Conservation (phyloP, 2,329 filamentous ascomycete species). For the Cordyceps cateniannulata region DNA sequence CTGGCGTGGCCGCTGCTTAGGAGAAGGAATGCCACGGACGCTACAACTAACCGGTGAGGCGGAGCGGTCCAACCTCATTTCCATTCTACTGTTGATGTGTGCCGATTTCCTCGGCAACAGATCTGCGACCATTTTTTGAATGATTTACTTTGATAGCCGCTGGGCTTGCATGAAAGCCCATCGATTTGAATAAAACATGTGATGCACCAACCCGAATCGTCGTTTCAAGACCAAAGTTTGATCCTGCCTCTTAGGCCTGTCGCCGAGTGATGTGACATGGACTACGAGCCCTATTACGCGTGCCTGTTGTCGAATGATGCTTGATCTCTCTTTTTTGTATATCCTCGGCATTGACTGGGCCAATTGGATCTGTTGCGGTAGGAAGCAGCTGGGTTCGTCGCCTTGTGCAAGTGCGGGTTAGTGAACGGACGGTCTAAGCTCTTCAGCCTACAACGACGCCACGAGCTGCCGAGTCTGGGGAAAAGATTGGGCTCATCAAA, state of each 20-base stretch:
- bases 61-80: background rate
- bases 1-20: conserved; percentile 21
- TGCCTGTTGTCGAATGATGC: background rate
- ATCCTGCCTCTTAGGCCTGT: background rate
- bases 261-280: background rate
- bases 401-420: background rate
- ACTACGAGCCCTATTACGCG: background rate
- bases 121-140: background rate
- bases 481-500: conserved; percentile 1
- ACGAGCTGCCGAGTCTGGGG: background rate
- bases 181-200: background rate
- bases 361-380: conserved; percentile 1
- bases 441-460: background rate
- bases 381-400: background rate
- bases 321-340: background rate
- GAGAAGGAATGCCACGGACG: background rate
- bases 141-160: background rate
- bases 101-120: background rate
- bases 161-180: background rate
- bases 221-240: background rate
- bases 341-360: conserved; percentile 1
- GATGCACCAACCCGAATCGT: background rate
- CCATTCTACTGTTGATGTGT: background rate
- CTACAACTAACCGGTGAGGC: background rate
- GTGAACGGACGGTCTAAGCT: background rate